Conservation (phyloP, 2,329 filamentous ascomycete species). For the Madurella mycetomatis region DNA sequence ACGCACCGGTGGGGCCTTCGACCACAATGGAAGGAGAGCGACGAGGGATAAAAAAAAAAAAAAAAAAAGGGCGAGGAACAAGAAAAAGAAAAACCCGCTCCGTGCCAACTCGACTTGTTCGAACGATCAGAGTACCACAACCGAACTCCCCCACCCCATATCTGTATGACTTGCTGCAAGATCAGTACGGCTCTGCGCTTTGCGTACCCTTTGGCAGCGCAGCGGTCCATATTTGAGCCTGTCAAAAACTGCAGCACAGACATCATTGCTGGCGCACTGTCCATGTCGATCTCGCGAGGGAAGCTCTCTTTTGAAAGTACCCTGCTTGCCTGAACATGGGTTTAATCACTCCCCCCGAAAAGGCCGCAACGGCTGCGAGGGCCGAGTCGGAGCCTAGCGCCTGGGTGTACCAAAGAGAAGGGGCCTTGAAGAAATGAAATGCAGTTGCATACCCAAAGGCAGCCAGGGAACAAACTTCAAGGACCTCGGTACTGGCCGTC, state of each 20-base stretch:
- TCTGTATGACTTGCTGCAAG: slow-evolving; percentile 3
- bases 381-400: no score
- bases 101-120: no score
- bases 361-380: no score
- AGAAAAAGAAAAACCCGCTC: background rate
- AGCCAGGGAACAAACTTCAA: no score
- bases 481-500: no score
- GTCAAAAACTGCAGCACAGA: slow-evolving; percentile 4
- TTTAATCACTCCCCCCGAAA: background rate
- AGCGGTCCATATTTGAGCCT: slow-evolving; percentile 5
- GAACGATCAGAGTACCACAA: no score
- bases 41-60: slow-evolving; percentile 24
- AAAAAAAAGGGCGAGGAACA: background rate
- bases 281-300: background rate
- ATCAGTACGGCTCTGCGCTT: background rate
- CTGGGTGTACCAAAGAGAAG: background rate
- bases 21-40: slow-evolving; percentile 11
- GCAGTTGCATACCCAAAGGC: slow-evolving; percentile 4
- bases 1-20: slow-evolving; percentile 25
- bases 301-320: background rate
- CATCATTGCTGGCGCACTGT: slow-evolving; percentile 6
- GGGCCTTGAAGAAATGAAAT: slow-evolving; percentile 1
- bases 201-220: slow-evolving; percentile 1
- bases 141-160: background rate
- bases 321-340: background rate